phyloP scores from a whole-genome alignment of 768 basidiomycete genomes.

The Candolleomyces efflorescens region DNA sequence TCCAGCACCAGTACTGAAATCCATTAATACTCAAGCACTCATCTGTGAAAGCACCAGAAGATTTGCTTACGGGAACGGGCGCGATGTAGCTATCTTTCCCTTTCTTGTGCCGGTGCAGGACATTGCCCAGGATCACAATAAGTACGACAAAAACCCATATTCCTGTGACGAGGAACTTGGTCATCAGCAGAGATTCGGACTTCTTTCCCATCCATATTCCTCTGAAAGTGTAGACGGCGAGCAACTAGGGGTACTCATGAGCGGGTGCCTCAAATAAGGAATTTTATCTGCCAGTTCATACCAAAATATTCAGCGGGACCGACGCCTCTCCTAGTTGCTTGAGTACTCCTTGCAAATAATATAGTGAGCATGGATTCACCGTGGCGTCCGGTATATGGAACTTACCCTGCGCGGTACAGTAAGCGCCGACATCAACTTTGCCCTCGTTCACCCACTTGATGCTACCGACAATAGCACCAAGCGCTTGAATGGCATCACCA shows the following conservation, averaged over 20 bases:
- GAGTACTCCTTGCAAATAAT: conserved; percentile 19
- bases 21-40: too few species aligned
- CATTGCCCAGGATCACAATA: conserved; percentile 27
- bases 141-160: conserved; percentile 33
- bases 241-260: too few species aligned
- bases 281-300: too few species aligned
- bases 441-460: conserved; percentile 27
- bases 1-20: conserved; percentile 40
- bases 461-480: conserved; percentile 26
- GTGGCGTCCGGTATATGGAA: too few species aligned
- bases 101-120: conserved; percentile 11
- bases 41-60: too few species aligned
- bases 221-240: conserved; percentile 39
- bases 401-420: conserved; percentile 27
- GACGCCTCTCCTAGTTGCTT: conserved; percentile 32
- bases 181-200: conserved; percentile 21
- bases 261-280: too few species aligned
- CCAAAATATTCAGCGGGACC: conserved; percentile 31
- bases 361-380: neutral
- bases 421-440: conserved; percentile 22
- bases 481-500: conserved; percentile 27
- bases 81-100: conserved; percentile 18
- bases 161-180: conserved; percentile 19
- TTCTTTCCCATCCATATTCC: conserved; percentile 32
- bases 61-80: conserved; percentile 32